phyloP scores from a whole-genome alignment of 768 basidiomycete species.

The Phlebiopsis flavidoalba region DNA sequence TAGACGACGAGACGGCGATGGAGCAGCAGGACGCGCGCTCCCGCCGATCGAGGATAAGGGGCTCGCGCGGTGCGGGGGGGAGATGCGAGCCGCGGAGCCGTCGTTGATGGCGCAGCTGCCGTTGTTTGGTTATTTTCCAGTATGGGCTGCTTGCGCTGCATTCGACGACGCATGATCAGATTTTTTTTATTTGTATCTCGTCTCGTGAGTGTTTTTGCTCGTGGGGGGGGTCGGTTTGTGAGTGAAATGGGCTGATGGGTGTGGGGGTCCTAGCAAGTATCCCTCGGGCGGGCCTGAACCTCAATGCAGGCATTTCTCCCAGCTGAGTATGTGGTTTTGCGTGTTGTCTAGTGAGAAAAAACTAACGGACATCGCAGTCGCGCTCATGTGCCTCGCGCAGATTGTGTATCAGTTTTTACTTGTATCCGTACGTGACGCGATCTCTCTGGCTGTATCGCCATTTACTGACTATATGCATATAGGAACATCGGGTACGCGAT shows the following conservation, averaged over 20 bases:
- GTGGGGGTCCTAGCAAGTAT: slow-evolving; percentile 53
- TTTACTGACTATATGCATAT: background rate
- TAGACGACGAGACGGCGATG: too few relatives aligned
- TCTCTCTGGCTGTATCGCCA: background rate
- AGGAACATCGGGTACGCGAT: slow-evolving; percentile 32
- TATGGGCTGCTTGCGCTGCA: slow-evolving; percentile 89
- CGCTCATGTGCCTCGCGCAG: slow-evolving; percentile 91
- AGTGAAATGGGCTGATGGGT: background rate
- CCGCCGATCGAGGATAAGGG: slow-evolving; percentile 50
- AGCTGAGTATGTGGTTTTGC: slow-evolving; percentile 60
- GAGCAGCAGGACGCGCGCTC: slow-evolving; percentile 35
- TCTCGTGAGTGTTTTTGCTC: slow-evolving; percentile 53
- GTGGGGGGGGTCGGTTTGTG: background rate
- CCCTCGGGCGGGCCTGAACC: slow-evolving; percentile 82
- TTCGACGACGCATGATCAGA: slow-evolving; percentile 84
- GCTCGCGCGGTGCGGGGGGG: slow-evolving; percentile 27
- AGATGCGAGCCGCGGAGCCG: slow-evolving; percentile 47
- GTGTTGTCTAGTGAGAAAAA: background rate
- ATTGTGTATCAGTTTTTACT: slow-evolving; percentile 88
- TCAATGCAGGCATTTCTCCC: slow-evolving; percentile 89
- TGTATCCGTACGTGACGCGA: slow-evolving; percentile 68
- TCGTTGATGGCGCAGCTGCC: slow-evolving; percentile 75
- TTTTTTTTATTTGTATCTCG: slow-evolving; percentile 88
- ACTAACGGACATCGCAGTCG: slow-evolving; percentile 45
- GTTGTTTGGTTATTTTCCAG: slow-evolving; percentile 78